These are phyloP conservation scores for Canna indica DNA, from an alignment of 176 grass and related monocot genomes.

Conservation along the genomic window DNA sequence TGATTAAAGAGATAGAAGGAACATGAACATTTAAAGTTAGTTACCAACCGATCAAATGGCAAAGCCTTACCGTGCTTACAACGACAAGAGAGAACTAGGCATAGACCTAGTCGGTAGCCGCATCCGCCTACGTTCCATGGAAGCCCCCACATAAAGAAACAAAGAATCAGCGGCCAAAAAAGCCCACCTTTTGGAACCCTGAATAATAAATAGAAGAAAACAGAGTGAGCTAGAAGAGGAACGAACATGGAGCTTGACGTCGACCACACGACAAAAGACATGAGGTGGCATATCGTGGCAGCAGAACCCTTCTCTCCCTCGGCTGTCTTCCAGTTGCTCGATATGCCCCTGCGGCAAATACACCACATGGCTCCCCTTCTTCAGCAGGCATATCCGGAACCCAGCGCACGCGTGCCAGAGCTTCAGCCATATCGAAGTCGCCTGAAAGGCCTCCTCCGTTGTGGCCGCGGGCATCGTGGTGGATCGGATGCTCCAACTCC, in stretches of 20 bases:
- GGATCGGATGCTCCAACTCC: slow-evolving; percentile 9
- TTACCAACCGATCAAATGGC: not conserved
- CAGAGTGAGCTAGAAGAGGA: not conserved
- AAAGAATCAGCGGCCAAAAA: not conserved
- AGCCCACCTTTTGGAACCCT: not conserved
- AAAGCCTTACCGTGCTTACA: slow-evolving; percentile 36
- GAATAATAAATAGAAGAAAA: not conserved
- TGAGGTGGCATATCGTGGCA: slow-evolving; percentile 37
- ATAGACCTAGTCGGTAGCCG: not conserved
- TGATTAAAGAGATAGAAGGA: not conserved
- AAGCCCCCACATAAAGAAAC: not conserved
- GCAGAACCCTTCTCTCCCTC: not conserved
- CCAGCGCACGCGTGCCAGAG: slow-evolving; percentile 19
- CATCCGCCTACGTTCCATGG: not conserved
- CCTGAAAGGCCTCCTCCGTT: not conserved
- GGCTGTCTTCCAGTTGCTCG: slow-evolving; percentile 1
- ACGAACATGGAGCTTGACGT: slow-evolving; percentile 65
- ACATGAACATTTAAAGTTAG: not conserved
- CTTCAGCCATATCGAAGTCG: slow-evolving; percentile 3
- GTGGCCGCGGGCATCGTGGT: not conserved
- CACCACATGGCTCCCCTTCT: slow-evolving; percentile 14
- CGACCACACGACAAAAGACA: slow-evolving; percentile 67
- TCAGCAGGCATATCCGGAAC: slow-evolving; percentile 9
- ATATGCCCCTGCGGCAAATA: slow-evolving; percentile 21
- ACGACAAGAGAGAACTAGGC: not conserved